phyloP scores from a whole-genome alignment of 2,329 filamentous ascomycete species.

The Cladophialophora yegresii region DNA sequence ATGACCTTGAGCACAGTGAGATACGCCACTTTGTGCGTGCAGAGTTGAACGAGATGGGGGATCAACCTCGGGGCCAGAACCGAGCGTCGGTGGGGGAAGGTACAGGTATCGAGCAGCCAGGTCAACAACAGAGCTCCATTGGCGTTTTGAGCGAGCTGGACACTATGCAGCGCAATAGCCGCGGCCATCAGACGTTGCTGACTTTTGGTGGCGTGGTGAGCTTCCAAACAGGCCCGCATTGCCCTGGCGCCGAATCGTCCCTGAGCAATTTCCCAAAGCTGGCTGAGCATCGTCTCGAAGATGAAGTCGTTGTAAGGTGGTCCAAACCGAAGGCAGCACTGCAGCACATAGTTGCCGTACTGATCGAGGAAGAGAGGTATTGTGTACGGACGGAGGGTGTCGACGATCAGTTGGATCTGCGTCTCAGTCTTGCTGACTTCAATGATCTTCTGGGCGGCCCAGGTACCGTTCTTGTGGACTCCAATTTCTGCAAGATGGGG shows the following conservation, averaged over 20 bases:
- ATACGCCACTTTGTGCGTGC: conserved; percentile 98
- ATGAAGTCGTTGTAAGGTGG: conserved; percentile 92
- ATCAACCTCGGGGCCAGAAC: conserved; percentile 90
- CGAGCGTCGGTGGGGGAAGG: conserved; percentile 85
- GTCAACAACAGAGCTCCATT: conserved; percentile 92
- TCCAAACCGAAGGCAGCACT: conserved; percentile 92
- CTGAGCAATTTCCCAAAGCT: conserved; percentile 90
- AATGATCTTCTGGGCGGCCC: conserved; percentile 99
- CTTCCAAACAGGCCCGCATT: conserved; percentile 95
- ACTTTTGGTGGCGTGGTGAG: conserved; percentile 90
- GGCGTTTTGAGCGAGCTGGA: conserved; percentile 91
- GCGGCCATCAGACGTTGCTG: conserved; percentile 94
- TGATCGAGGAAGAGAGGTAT: conserved; percentile 94
- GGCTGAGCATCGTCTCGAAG: conserved; percentile 93
- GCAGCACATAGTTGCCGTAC: conserved; percentile 97
- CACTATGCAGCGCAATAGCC: conserved; percentile 92
- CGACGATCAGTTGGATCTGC: conserved; percentile 82
- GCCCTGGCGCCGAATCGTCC: conserved; percentile 92
- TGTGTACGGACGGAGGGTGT: conserved; percentile 80
- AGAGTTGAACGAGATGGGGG: conserved; percentile 89
- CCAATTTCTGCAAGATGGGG: conserved; percentile 95
- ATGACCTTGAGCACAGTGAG: conserved; percentile 97
- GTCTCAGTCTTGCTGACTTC: conserved; percentile 83
- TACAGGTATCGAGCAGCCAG: conserved; percentile 98
- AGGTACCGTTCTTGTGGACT: conserved; percentile 98